Base-by-base conservation (phyloP, 2,329 filamentous ascomycete species). In the Fusarium dimerum region DNA sequence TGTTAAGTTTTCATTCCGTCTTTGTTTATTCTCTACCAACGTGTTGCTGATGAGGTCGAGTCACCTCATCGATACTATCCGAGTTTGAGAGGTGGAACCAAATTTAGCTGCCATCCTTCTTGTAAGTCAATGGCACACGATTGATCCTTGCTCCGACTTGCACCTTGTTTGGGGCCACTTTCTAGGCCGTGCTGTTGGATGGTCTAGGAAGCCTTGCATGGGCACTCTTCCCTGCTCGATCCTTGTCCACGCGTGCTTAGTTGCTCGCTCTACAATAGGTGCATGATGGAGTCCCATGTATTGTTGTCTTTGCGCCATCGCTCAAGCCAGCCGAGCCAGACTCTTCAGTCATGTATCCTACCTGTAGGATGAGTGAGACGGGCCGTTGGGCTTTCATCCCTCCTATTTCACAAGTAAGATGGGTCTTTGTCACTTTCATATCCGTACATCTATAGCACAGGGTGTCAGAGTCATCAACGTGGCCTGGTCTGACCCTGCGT, bases 101-200 rank as follows among this genome's bases (percentile, higher is more conserved):
- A 26, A 26, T 7, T 26, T 26, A 26, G 20, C 7, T 26, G 20
- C 20, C 20, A 26, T 26, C 20, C 20, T 26, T 26, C 20, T 26
- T 26, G 20, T 26, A 26, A 61, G 47, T 45, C 49, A 40, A 38
- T 45, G 50, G 52, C 45, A 57, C 50, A 54, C 51, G 47, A 53
- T 17, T 49, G 50, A 51, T 56, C 43, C 48, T 18, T 50, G 50
- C 47, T 51, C 44, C 45, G 57, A 49, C 42, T 44, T 44, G 39
- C 18, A 40, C 44, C 51, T 34, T 20, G n/a, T 42, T 48, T 29
- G 17, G 50, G 47, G 18, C 51, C 51, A 49, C 53, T 18, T 57
- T 39, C 45, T 45, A 54, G 46, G 58, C 46, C 58, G 57, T 61
- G 43, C 52, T 60, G 62, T 54, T 63, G 61, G 40, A 61, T 64